These are phyloP conservation scores for Solanum pennellii DNA, from an alignment of 257 asterid species.

Conservation along the genomic window DNA sequence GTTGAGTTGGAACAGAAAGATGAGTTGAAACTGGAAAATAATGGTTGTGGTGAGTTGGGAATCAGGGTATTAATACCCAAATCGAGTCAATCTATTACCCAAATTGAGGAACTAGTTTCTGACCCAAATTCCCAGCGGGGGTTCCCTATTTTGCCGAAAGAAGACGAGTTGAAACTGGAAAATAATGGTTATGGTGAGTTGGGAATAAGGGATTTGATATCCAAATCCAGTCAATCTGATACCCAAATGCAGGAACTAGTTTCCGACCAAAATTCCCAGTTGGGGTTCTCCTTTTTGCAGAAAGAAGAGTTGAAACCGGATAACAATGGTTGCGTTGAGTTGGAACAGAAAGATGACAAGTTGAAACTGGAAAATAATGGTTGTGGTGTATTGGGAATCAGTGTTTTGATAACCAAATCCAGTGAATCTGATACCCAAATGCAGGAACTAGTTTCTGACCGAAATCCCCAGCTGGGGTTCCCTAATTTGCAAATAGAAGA, in stretches of 20 bases:
- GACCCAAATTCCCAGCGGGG: background rate
- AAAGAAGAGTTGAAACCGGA: background rate
- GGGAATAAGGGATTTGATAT: background rate
- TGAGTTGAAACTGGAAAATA: background rate
- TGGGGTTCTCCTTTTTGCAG: background rate
- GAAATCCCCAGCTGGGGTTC: background rate
- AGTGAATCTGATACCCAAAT: background rate
- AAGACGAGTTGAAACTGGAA: background rate
- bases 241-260: background rate
- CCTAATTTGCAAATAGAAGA: background rate
- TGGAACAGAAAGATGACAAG: background rate
- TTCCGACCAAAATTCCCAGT: background rate
- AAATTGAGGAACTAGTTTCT: background rate
- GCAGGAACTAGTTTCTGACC: background rate
- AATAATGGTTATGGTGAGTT: background rate
- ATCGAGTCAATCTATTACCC: background rate
- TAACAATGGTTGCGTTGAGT: background rate
- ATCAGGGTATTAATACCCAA: background rate
- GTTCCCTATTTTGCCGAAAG: background rate
- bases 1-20: background rate
- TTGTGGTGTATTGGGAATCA: background rate
- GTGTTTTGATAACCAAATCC: background rate
- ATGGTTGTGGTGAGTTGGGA: background rate
- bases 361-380: background rate
- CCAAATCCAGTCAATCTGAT: background rate